These are phyloP conservation scores for Flaveria ramosissima DNA, from an alignment of 129 eudicot species.

Conservation along the genomic window DNA sequence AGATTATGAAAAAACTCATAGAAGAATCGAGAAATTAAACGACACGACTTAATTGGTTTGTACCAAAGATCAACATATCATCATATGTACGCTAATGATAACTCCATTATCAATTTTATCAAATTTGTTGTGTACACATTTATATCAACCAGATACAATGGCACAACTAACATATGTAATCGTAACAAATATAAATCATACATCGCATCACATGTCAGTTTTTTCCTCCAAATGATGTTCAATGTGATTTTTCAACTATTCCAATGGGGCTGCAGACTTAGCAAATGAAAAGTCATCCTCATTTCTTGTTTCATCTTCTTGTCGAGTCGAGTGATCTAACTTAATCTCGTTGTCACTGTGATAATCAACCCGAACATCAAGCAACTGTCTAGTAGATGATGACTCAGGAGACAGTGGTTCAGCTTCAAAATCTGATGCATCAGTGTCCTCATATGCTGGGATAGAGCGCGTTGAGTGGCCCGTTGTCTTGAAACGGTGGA, in stretches of 20 bases:
- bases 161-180: background rate
- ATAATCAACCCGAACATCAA: constrained; percentile 42
- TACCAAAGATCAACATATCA: too few relatives aligned
- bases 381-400: constrained; percentile 41
- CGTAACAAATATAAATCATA: background rate
- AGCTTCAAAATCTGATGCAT: constrained; percentile 50
- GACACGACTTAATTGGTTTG: too few relatives aligned
- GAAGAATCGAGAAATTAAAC: too few relatives aligned
- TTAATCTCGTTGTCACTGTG: constrained; percentile 41
- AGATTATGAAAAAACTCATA: too few relatives aligned
- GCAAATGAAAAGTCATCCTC: constrained; percentile 67
- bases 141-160: too few relatives aligned
- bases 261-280: constrained; percentile 36
- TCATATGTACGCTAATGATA: too few relatives aligned
- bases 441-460: constrained; percentile 40
- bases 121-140: too few relatives aligned
- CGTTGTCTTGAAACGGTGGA: constrained; percentile 79
- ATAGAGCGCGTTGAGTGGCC: constrained; percentile 64
- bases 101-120: too few relatives aligned
- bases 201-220: background rate
- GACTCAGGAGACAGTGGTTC: constrained; percentile 58
- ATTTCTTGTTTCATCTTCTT: constrained; percentile 32
- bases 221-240: background rate
- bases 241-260: background rate
- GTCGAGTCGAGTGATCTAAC: constrained; percentile 21